phyloP scores from a whole-genome alignment of 106 monocot species.

The Dioscorea zingiberensis region DNA sequence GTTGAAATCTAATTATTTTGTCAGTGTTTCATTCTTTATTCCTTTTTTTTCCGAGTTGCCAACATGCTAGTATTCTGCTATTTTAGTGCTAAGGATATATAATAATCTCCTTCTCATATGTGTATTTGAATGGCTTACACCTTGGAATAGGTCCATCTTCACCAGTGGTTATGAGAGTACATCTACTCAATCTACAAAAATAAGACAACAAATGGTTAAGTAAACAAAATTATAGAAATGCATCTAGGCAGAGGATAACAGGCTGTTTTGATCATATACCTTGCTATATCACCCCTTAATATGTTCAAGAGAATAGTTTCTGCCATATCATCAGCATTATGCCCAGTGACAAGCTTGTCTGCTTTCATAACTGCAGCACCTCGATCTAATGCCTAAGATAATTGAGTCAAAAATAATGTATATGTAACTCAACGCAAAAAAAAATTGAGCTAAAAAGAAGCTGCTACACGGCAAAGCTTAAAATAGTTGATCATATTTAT shows the following conservation, averaged over 20 bases:
- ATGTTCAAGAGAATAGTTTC: constrained; percentile 95
- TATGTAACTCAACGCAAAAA: neutral
- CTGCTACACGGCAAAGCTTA: no score
- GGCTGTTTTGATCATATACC: constrained; percentile 21
- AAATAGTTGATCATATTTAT: no score
- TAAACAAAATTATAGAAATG: neutral
- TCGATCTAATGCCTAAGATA: constrained; percentile 77
- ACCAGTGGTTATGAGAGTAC: constrained; percentile 91
- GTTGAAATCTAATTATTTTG: no score
- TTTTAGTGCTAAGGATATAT: constrained; percentile 84
- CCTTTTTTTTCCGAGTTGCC: no score
- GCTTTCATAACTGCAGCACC: constrained; percentile 85
- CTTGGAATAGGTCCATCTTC: constrained; percentile 99
- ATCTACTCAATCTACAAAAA: constrained; percentile 77
- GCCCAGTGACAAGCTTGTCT: constrained; percentile 96
- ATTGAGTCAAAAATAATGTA: neutral
- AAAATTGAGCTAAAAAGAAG: neutral
- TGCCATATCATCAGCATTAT: constrained; percentile 99
- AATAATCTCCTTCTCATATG: constrained; percentile 99
- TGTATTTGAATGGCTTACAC: constrained; percentile 99
- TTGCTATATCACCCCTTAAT: constrained; percentile 95
- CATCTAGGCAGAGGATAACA: neutral
- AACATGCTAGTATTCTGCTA: no score
- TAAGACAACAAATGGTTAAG: neutral
- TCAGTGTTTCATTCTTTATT: no score